Evolutionary conservation across 2,329 filamentous ascomycete species (phyloP).

Genomic region (Fusarium dimerum): DNA sequence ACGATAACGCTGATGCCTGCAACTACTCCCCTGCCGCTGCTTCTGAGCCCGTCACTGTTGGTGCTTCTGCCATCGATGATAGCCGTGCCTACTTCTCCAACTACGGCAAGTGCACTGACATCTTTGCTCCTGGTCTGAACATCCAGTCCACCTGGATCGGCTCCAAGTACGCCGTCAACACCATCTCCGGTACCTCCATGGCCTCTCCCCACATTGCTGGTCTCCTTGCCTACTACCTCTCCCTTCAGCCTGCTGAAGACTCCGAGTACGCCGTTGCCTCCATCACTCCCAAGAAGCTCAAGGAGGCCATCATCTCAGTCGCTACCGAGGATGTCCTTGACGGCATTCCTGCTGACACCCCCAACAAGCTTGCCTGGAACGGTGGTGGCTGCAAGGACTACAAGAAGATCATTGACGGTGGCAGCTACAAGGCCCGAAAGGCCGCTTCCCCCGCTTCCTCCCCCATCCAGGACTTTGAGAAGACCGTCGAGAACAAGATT

Average conservation of each 20-base stretch:
- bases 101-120: conserved; percentile 98
- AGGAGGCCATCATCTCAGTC: conserved; percentile 81
- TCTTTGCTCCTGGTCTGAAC: conserved; percentile 96
- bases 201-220: conserved; percentile 95
- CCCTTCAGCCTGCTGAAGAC: conserved; percentile 85
- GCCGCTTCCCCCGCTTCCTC: conserved; percentile 34
- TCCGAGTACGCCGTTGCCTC: conserved; percentile 88
- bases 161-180: conserved; percentile 94
- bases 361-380: conserved; percentile 98
- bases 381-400: conserved; percentile 94
- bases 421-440: conserved; percentile 65
- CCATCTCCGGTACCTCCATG: conserved; percentile 99
- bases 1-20: conserved; percentile 98
- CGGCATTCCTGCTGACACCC: conserved; percentile 82
- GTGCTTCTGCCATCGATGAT: conserved; percentile 89
- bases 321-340: conserved; percentile 76
- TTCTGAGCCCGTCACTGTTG: conserved; percentile 89
- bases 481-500: conserved; percentile 62
- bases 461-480: conserved; percentile 60
- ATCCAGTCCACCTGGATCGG: conserved; percentile 99
- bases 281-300: conserved; percentile 92
- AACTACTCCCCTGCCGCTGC: conserved; percentile 98
- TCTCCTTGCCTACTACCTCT: conserved; percentile 96
- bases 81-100: conserved; percentile 99
- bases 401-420: conserved; percentile 74